A percentile compares a stretch with the other conserved stretches of the same genome.
Evolutionary conservation across 441 rosid genomes (phyloP).

Genomic region (Corymbia citriodora): DNA sequence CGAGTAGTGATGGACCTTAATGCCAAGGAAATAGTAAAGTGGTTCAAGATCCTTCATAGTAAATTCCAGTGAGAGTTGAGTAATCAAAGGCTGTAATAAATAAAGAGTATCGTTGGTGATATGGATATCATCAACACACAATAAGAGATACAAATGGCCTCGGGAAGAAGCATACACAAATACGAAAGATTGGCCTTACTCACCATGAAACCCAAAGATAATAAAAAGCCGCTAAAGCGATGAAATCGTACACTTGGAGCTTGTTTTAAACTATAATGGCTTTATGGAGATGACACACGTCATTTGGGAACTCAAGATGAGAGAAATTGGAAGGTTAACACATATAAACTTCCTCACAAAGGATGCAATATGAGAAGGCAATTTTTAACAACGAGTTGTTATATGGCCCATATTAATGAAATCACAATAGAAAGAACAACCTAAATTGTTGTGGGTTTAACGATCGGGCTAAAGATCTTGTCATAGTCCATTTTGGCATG

Average conservation of each 20-base stretch:
- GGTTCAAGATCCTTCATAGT: background rate
- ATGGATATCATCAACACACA: background rate
- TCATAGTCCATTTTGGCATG: background rate
- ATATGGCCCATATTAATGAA: background rate
- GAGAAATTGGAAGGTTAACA: background rate
- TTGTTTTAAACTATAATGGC: background rate
- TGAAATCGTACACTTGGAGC: background rate
- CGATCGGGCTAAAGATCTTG: background rate
- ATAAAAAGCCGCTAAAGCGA: background rate
- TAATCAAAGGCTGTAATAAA: too few species aligned
- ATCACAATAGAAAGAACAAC: background rate
- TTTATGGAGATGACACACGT: background rate
- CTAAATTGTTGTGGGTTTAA: background rate
- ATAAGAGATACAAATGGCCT: background rate
- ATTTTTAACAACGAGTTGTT: background rate
- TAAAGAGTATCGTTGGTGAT: background rate
- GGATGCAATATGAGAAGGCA: background rate
- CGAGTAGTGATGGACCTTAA: background rate
- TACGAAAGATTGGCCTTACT: background rate
- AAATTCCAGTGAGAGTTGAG: background rate
- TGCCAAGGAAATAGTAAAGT: background rate
- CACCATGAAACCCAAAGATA: background rate
- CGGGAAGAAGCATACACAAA: background rate
- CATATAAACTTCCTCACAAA: background rate
- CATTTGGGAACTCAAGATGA: too few species aligned